Evolutionary conservation across 306 rosid species (phyloP).

Genomic region (Citrullus amarus): DNA sequence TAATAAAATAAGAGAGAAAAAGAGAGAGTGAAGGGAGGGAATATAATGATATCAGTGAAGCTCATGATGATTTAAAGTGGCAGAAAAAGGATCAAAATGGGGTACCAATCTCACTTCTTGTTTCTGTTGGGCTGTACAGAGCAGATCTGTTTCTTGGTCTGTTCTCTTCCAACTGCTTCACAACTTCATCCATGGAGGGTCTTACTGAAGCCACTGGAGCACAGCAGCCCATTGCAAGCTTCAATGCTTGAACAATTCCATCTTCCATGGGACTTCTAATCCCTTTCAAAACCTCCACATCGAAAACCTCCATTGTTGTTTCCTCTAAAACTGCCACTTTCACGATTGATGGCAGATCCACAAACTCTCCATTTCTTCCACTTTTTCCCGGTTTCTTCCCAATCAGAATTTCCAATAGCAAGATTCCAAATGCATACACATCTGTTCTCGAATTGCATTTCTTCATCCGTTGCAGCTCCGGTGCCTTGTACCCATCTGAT

Average conservation of each 20-base stretch:
- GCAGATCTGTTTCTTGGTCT: slow-evolving; percentile 98
- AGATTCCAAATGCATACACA: slow-evolving; percentile 81
- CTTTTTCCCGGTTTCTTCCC: slow-evolving; percentile 83
- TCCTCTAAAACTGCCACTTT: slow-evolving; percentile 92
- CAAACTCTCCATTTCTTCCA: slow-evolving; percentile 53
- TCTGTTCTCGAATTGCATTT: slow-evolving; percentile 83
- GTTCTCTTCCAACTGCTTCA: slow-evolving; percentile 94
- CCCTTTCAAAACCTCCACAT: slow-evolving; percentile 76
- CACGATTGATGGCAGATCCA: slow-evolving; percentile 90
- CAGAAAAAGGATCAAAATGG: slow-evolving; percentile 51
- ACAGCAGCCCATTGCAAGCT: slow-evolving; percentile 98
- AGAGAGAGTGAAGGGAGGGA: background rate
- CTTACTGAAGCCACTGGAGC: slow-evolving; percentile 93
- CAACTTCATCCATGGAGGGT: slow-evolving; percentile 93
- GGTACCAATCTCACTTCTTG: slow-evolving; percentile 91
- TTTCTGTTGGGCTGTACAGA: slow-evolving; percentile 90
- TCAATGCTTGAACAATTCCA: slow-evolving; percentile 80
- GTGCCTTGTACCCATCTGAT: slow-evolving; percentile 81
- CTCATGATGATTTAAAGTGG: slow-evolving; percentile 21
- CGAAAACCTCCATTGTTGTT: slow-evolving; percentile 91
- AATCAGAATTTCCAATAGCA: slow-evolving; percentile 68
- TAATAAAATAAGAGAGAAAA: background rate
- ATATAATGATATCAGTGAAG: slow-evolving; percentile 13
- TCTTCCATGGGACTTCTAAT: slow-evolving; percentile 94
- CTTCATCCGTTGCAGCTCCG: slow-evolving; percentile 90